Base-by-base conservation (phyloP, 2,329 filamentous ascomycete species). In the Nannizziopsis barbatae region DNA sequence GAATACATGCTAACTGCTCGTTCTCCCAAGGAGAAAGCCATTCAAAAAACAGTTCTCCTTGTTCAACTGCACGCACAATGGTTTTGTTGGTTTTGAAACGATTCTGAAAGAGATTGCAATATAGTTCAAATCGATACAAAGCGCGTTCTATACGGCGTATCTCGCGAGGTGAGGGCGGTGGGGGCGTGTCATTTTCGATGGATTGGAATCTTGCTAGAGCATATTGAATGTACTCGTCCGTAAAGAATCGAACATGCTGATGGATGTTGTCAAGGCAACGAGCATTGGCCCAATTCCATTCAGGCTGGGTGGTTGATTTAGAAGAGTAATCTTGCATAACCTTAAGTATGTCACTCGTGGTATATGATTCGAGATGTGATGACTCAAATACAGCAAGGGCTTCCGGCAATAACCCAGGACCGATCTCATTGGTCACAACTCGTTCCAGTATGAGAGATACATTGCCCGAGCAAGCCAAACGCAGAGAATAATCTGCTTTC, bases 61-160 rank as follows among this genome's bases (percentile, higher is more conserved):
- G 33, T 14, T 39, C 30, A 17, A 11, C 1, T 5, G 22, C 42
- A 7, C 30, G 2, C n/a, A 36, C n/a, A 15, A 31, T 10, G n/a
- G 37, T 37, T n/a, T 4, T 22, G 18, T 35, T 27, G 11, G 9
- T 9, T 22, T 15, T 30, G 22, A 27, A n/a, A 3, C 15, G 1
- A 4, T 38, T 15, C 27, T 38, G 42, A 40, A 53, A 53, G 20
- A 55, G 12, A 14, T 47, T 38, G 36, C 48, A 51, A 38, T 50
- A 55, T 32, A 53, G 27, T 17, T 55, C 53, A 20, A 50, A 50
- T 35, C 53, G 43, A 41, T 53, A 53, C 12, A 55, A 48, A 3
- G 53, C 49, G 32, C 44, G 42, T n/a, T 47, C 45, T 22, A 55
- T 50, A n/a, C 53, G 53, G 22, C 27, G 27, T 20, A 35, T 17